phyloP scores from a whole-genome alignment of 2,329 filamentous ascomycete genomes.

The Dactylellina leptospora region DNA sequence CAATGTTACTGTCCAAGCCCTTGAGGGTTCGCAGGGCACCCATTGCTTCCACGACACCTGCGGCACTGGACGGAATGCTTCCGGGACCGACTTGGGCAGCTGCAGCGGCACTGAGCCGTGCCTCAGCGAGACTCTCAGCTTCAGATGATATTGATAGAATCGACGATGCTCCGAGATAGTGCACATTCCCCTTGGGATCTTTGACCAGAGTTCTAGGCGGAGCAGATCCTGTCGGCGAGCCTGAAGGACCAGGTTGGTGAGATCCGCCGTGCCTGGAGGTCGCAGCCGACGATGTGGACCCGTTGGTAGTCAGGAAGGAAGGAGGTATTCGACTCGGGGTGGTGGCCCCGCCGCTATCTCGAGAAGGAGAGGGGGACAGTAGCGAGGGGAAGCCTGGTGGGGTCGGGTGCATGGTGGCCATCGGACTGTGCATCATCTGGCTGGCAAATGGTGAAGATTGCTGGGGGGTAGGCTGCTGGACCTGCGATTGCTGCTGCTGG shows the following conservation, averaged over 20 bases:
- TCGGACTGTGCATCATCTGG: constrained; percentile 53
- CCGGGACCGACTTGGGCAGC: constrained; percentile 35
- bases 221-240: constrained; percentile 23
- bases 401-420: constrained; percentile 53
- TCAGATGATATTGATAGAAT: constrained; percentile 56
- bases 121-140: constrained; percentile 56
- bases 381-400: constrained; percentile 47
- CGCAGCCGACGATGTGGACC: constrained; percentile 20
- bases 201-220: constrained; percentile 48
- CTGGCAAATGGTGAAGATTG: constrained; percentile 22
- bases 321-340: constrained; percentile 44
- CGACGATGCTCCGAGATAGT: constrained; percentile 56
- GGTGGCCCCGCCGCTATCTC: constrained; percentile 43
- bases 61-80: constrained; percentile 18
- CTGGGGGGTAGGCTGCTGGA: constrained; percentile 19
- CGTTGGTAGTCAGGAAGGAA: constrained; percentile 37
- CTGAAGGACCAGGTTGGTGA: constrained; percentile 22
- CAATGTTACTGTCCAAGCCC: constrained; percentile 55
- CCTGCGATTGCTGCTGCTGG: constrained; percentile 36
- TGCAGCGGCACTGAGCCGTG: constrained; percentile 48
- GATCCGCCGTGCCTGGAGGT: constrained; percentile 17
- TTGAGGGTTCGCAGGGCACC: constrained; percentile 55
- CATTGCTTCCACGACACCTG: constrained; percentile 54
- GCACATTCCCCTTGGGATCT: constrained; percentile 55
- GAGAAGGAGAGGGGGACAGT: constrained; percentile 47